Conservation (phyloP, 352 stramenopile genomes). For the Globisporangium camurandrum region DNA sequence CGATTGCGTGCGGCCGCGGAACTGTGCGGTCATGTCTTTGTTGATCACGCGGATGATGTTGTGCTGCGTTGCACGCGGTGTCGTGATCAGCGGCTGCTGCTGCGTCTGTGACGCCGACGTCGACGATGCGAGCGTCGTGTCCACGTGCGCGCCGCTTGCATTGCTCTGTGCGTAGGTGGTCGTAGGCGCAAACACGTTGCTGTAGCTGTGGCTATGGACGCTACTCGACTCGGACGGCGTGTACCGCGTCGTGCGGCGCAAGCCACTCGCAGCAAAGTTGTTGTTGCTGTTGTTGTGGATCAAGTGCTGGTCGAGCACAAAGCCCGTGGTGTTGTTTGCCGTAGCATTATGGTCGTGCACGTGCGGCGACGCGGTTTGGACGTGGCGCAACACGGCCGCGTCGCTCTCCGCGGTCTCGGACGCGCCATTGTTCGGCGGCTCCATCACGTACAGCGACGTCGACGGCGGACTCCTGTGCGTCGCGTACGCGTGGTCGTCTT, state of each 20-base stretch:
- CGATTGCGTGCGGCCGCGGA: constrained; percentile 68
- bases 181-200: constrained; percentile 5
- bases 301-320: constrained; percentile 14
- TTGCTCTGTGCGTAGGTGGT: constrained; percentile 22
- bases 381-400: neutral
- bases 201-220: constrained; percentile 10
- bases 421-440: constrained; percentile 26
- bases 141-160: constrained; percentile 9
- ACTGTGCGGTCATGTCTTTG: constrained; percentile 86
- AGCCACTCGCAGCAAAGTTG: neutral
- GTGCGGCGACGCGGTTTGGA: constrained; percentile 1
- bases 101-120: constrained; percentile 18
- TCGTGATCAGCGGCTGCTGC: constrained; percentile 60
- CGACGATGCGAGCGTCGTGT: constrained; percentile 25
- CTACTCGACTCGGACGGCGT: constrained; percentile 9
- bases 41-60: constrained; percentile 87
- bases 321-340: no score
- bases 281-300: constrained; percentile 13
- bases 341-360: no score
- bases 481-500: constrained; percentile 57
- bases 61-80: constrained; percentile 44
- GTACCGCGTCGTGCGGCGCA: constrained; percentile 18
- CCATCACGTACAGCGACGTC: constrained; percentile 64
- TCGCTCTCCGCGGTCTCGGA: constrained; percentile 17
- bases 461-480: constrained; percentile 39